A percentile compares a stretch with the other conserved stretches of the same genome.
Evolutionary conservation across 345 rosid species (phyloP).

Genomic region (Salix purpurea): DNA sequence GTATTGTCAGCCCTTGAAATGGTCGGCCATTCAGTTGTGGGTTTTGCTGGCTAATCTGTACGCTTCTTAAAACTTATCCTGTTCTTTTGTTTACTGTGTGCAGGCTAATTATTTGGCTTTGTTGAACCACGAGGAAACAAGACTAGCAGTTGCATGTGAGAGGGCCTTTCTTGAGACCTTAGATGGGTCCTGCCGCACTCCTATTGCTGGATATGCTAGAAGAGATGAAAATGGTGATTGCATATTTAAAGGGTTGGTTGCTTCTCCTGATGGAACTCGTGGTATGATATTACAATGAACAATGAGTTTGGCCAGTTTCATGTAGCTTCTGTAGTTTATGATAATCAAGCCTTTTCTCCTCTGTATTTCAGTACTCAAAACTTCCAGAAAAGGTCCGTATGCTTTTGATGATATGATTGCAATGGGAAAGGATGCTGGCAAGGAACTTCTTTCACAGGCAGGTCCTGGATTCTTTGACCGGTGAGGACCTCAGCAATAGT

Average conservation of each 20-base stretch:
- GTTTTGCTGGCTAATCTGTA: neutral
- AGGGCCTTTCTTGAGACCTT: slow-evolving; percentile 79
- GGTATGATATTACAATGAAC: slow-evolving; percentile 39
- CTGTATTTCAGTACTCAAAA: slow-evolving; percentile 72
- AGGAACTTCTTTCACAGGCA: slow-evolving; percentile 74
- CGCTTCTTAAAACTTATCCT: neutral
- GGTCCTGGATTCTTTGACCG: slow-evolving; percentile 82
- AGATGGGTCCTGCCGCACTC: slow-evolving; percentile 98
- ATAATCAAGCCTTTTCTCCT: neutral
- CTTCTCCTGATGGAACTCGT: slow-evolving; percentile 85
- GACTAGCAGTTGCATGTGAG: slow-evolving; percentile 85
- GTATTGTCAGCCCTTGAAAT: too few species aligned
- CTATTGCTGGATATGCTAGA: slow-evolving; percentile 89
- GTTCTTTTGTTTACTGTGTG: neutral
- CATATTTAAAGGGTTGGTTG: slow-evolving; percentile 81
- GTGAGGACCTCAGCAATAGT: neutral
- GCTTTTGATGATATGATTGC: slow-evolving; percentile 63
- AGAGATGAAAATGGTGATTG: slow-evolving; percentile 74
- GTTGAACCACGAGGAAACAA: slow-evolving; percentile 89
- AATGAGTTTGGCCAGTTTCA: too few species aligned
- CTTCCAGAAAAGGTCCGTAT: slow-evolving; percentile 76
- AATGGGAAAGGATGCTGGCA: slow-evolving; percentile 91
- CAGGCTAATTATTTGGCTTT: slow-evolving; percentile 76
- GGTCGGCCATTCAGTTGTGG: neutral
- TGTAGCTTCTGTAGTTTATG: neutral